phyloP scores from a whole-genome alignment of 768 basidiomycete species.

The Aureoboletus auriporus region DNA sequence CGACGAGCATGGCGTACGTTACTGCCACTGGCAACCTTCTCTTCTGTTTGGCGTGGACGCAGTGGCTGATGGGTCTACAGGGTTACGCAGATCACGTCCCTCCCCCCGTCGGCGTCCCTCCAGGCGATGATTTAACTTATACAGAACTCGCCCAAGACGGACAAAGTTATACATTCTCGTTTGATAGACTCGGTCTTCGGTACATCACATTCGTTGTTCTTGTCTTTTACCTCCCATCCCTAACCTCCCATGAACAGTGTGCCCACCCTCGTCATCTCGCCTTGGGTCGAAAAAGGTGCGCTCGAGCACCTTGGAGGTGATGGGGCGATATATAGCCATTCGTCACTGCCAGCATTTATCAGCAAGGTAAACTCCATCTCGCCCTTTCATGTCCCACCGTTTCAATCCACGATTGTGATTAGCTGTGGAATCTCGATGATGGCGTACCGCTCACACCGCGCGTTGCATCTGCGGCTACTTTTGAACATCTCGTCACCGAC shows the following conservation, averaged over 20 bases:
- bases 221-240: background rate
- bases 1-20: conserved; percentile 24
- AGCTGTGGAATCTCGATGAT: conserved; percentile 25
- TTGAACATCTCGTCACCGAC: conserved; percentile 24
- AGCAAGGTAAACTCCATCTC: conserved; percentile 8
- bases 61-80: conserved; percentile 3
- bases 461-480: conserved; percentile 15
- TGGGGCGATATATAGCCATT: conserved; percentile 18
- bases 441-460: conserved; percentile 21
- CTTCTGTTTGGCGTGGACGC: background rate
- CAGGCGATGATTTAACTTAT: conserved; percentile 22
- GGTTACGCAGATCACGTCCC: conserved; percentile 24
- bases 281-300: conserved; percentile 21
- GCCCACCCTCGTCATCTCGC: conserved; percentile 20
- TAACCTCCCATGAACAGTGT: conserved; percentile 4
- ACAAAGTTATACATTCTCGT: conserved; percentile 16
- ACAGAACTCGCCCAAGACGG: conserved; percentile 20
- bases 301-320: conserved; percentile 9
- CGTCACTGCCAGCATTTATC: conserved; percentile 20
- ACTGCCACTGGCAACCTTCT: background rate
- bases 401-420: too few relatives aligned
- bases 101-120: conserved; percentile 18
- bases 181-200: conserved; percentile 24
- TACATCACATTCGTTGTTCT: background rate
- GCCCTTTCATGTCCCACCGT: background rate